phyloP scores from a whole-genome alignment of 2,329 filamentous ascomycete genomes.

The Westerdykella aurantiaca region DNA sequence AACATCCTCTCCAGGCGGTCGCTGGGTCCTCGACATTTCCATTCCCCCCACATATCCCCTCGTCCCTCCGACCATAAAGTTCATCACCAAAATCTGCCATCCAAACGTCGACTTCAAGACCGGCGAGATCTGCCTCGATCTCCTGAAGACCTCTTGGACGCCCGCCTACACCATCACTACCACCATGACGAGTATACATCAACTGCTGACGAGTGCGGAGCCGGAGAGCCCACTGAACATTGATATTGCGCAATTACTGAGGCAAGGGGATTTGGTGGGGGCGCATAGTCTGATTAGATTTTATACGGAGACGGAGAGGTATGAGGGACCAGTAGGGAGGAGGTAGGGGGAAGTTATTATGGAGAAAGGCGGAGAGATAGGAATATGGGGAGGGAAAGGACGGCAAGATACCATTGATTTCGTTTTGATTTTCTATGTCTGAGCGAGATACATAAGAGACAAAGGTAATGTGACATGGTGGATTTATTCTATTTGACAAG shows the following conservation, averaged over 20 bases:
- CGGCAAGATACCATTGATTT: too few relatives aligned
- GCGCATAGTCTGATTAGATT: conserved; percentile 66
- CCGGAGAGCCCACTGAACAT: conserved; percentile 73
- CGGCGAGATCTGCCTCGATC: conserved; percentile 90
- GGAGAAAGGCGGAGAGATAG: not conserved
- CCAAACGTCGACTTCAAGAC: conserved; percentile 48
- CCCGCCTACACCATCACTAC: conserved; percentile 76
- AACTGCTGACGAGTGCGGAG: conserved; percentile 63
- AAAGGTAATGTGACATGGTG: too few relatives aligned
- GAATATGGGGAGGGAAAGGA: not conserved
- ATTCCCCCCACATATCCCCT: conserved; percentile 76
- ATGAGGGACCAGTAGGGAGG: conserved; percentile 10
- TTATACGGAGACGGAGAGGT: conserved; percentile 57
- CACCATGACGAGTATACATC: conserved; percentile 65
- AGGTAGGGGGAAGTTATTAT: not conserved
- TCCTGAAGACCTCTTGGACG: conserved; percentile 73
- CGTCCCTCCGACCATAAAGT: conserved; percentile 68
- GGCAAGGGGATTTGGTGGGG: conserved; percentile 62
- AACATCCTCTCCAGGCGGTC: conserved; percentile 50
- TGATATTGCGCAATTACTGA: conserved; percentile 66
- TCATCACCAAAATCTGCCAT: conserved; percentile 53
- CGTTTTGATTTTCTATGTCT: too few relatives aligned
- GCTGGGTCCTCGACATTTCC: conserved; percentile 74
- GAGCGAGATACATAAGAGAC: too few relatives aligned
- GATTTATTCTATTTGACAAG: too few relatives aligned